Evolutionary conservation across 2,329 filamentous ascomycete species (phyloP), one percentile per base, ranked within the genome.

Genomic region (Aspergillus ustus): DNA sequence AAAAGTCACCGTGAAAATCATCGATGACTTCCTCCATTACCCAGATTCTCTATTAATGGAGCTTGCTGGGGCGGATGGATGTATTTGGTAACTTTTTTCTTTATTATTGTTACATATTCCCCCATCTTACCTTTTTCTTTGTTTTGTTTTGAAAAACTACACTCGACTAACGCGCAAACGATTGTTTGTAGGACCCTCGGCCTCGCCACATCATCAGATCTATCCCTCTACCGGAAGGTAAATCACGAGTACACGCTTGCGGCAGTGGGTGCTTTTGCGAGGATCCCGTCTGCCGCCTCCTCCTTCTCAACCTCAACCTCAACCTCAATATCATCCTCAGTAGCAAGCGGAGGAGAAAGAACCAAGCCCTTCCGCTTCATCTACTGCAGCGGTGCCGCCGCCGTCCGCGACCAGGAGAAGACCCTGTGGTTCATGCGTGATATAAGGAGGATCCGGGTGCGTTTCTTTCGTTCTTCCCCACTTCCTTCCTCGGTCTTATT

Each of bases 1-100:
- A n/a, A 87, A 87, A 67, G 70, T 83, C 6, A 80, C 82, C 17
- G 79, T 82, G 15, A 71, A 84, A 44, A 73, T 84, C 66, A 77
- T 84, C 64, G 74, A 82, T 15, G 83, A 88, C 70, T 88, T 88
- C 72, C 76, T 79, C 7, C 67, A 73, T 1, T 87, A 84, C 66
- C 79, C 85, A 1, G 74, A 78, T 0, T 72, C 80, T 13, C 69
- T 83, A 20, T 61, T 84, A 9, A 55, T 70, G 13, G 71, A 78
- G 22, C 69, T 83, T 5, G 71, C 73, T 59, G 79, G 76, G 25
- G 78, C 80, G 5, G 76, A 80, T 59, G 80, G 75, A 7, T 83
- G 80, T 67, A 79, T 83, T 22, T 84, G 80, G 80, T 77, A 67
- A 7, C n/a, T 11, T 28, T 57, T 56, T 19, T 29, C 7, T 29